phyloP scores from a whole-genome alignment of 148 eudicot genomes.

The Cornus controversa region DNA sequence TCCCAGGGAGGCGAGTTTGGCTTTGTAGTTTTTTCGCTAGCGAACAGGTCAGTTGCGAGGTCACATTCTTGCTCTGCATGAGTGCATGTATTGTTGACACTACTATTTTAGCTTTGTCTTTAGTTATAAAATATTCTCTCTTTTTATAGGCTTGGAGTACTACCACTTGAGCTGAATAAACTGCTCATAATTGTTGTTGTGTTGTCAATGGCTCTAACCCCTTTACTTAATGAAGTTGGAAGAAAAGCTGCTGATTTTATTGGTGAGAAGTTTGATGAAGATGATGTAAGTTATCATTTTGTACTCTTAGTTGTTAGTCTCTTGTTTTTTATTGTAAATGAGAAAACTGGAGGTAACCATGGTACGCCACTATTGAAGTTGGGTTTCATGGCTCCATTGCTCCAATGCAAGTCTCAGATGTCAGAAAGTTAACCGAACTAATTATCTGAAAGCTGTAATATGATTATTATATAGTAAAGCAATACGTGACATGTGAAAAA shows the following conservation, averaged over 20 bases:
- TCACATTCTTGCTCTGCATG: constrained; percentile 2
- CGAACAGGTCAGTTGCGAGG: constrained; percentile 59
- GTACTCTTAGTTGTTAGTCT: neutral
- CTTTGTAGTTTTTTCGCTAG: constrained; percentile 92
- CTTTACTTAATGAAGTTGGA: constrained; percentile 87
- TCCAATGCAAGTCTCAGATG: neutral
- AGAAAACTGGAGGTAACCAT: neutral
- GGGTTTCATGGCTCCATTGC: neutral
- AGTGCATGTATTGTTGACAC: neutral
- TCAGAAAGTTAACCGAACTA: constrained; percentile 3
- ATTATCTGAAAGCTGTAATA: neutral
- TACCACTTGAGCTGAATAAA: constrained; percentile 96
- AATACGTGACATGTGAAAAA: neutral
- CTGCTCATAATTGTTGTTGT: constrained; percentile 97
- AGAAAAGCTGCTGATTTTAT: constrained; percentile 77
- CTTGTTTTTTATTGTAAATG: constrained; percentile 4
- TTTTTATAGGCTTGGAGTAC: constrained; percentile 84
- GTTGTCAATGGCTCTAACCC: constrained; percentile 94
- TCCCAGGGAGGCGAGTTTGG: constrained; percentile 99
- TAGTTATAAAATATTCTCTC: constrained; percentile 9
- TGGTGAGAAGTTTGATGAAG: constrained; percentile 60
- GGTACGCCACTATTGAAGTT: neutral
- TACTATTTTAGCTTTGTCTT: neutral
- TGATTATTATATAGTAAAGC: neutral
- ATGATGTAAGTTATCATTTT: constrained; percentile 45